These are phyloP conservation scores for Coccomyxa subellipsoidea DNA, from an alignment of 163 green algal species.

Conservation along the genomic window DNA sequence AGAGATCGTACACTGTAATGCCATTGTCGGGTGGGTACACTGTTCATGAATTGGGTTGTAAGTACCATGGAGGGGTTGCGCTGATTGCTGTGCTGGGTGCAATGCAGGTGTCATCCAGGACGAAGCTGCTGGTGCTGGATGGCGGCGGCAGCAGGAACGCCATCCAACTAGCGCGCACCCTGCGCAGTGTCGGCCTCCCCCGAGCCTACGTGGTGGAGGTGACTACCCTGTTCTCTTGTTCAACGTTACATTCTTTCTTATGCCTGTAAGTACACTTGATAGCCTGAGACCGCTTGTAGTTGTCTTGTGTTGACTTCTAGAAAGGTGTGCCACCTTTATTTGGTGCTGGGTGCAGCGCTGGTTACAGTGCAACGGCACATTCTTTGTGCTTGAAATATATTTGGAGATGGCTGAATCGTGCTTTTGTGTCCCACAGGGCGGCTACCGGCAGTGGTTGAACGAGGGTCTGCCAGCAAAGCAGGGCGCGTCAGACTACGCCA, in stretches of 20 bases:
- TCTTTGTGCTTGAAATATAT: neutral
- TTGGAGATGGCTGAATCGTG: neutral
- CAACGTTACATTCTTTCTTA: too few relatives aligned
- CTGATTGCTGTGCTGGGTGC: neutral
- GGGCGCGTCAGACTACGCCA: neutral
- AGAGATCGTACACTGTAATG: neutral
- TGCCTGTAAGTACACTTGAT: too few relatives aligned
- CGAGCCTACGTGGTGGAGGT: neutral
- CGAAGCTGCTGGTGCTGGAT: conserved; percentile 9
- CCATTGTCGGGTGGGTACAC: neutral
- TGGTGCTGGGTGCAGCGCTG: neutral
- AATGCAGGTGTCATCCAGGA: neutral
- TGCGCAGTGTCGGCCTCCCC: neutral
- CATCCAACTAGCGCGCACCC: neutral
- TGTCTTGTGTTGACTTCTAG: neutral
- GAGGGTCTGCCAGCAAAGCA: neutral
- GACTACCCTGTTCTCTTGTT: neutral
- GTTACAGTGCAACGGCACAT: neutral
- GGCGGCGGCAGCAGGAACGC: neutral
- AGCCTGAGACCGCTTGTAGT: neutral
- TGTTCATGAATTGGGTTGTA: neutral
- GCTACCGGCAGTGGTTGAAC: neutral
- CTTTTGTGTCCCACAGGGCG: neutral
- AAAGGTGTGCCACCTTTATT: neutral
- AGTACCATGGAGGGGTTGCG: too few relatives aligned